Base-by-base conservation (phyloP, 1,139 yeast species). In the Yamadazyma triangularis region DNA sequence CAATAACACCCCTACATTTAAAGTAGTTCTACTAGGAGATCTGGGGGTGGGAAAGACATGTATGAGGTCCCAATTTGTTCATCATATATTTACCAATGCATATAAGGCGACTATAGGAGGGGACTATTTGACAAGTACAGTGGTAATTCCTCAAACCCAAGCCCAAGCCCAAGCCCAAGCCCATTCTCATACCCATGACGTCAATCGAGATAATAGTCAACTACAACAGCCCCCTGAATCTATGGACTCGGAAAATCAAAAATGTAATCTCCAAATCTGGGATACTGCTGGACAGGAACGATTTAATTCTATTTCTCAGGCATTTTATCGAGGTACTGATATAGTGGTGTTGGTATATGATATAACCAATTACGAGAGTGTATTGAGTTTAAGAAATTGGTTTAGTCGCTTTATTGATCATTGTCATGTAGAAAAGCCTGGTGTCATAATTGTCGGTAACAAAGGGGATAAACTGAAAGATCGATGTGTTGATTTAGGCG, bases 231-330 rank as follows among this genome's bases (percentile, higher is more conserved):
- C n/a, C n/a, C n/a, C n/a, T n/a, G n/a, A n/a, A n/a, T n/a, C n/a
- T n/a, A n/a, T n/a, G n/a, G 20, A 18, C 9, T 7, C 6, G 6
- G 9, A 18, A 7, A 23, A 23, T 16, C 7, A 4, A n/a, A n/a
- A 22, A 24, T 70, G 71, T 13, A 59, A 63, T 34, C 53, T 77
- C 24, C 82, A 77, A 47, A 64, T 77, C 3, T 77, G 83, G 83
- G 83, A 77, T 44, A 77, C 83, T 4, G 83, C 83, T 0, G 83
- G 83, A 3, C 83, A 77, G 48, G 83, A 77, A 46, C 53, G 83
- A 31, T 77, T 76, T 57, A 74, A 75, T 44, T 71, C 79, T 25
- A 69, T 77, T 23, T 68, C 77, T 4, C 72, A 69, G 44, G 76
- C 81, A 4, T 77, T 76, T 44, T 77, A 75, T 47, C 51, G 83